Evolutionary conservation across 306 rosid species (phyloP).

Genomic region (Medicago truncatula): DNA sequence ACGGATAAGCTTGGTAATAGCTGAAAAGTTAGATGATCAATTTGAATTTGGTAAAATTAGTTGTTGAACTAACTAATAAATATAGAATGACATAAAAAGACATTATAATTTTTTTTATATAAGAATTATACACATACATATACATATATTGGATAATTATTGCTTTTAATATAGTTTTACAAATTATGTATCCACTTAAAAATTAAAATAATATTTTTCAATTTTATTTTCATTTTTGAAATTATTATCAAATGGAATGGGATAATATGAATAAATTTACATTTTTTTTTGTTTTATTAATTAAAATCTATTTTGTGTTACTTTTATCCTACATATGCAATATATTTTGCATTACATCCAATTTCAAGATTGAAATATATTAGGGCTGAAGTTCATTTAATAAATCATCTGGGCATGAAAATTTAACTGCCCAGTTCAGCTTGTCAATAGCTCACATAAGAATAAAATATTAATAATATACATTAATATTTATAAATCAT

Average conservation of each 20-base stretch:
- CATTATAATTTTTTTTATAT: neutral
- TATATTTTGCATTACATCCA: neutral
- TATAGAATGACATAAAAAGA: neutral
- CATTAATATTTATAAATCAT: conserved; percentile 21
- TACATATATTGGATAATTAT: neutral
- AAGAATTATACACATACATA: neutral
- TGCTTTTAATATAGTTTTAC: neutral
- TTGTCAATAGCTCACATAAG: conserved; percentile 2
- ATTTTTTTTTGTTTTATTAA: neutral
- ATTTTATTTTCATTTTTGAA: neutral
- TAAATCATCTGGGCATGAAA: conserved; percentile 13
- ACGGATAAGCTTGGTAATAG: neutral
- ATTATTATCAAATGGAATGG: neutral
- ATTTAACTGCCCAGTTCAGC: conserved; percentile 14
- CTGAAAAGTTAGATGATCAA: neutral
- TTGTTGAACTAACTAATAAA: conserved; percentile 1
- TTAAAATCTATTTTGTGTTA: neutral
- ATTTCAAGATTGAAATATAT: conserved; percentile 20
- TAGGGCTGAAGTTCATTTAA: conserved; percentile 15
- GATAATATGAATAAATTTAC: conserved; percentile 2
- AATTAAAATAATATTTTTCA: neutral
- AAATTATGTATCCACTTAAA: neutral
- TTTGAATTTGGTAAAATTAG: neutral
- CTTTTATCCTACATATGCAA: neutral
- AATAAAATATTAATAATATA: conserved; percentile 28